Evolutionary conservation across 176 grass and related monocot genomes (phyloP).

Genomic region (Microstegium vimineum): DNA sequence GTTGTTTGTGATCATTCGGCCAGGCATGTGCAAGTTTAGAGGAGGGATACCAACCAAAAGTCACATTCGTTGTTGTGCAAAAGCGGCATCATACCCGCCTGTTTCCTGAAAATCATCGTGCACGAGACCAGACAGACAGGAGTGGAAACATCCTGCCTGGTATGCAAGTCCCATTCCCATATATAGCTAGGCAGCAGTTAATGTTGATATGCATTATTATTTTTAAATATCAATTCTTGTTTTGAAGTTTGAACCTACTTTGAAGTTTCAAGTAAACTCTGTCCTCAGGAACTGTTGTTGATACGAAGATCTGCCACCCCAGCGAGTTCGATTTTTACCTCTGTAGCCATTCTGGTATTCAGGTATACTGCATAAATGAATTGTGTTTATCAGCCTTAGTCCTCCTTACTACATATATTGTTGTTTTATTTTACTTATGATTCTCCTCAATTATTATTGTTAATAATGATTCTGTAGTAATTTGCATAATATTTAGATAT

Average conservation of each 20-base stretch:
- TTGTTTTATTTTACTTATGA: not conserved
- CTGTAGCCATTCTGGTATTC: constrained; percentile 87
- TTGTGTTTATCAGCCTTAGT: not conserved
- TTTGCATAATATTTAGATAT: not conserved
- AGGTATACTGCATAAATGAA: constrained; percentile 34
- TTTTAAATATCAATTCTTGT: no score
- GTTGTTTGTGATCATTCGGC: not conserved
- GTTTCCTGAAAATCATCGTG: constrained; percentile 65
- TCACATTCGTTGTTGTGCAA: constrained; percentile 85
- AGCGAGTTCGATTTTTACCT: constrained; percentile 91
- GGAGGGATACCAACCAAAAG: constrained; percentile 37
- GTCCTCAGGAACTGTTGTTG: constrained; percentile 47
- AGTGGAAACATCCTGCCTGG: no score
- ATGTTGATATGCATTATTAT: no score
- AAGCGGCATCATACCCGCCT: constrained; percentile 83
- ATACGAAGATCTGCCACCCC: constrained; percentile 74
- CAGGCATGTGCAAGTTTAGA: constrained; percentile 70
- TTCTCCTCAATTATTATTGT: no score
- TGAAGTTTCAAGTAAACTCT: not conserved
- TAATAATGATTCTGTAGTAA: not conserved
- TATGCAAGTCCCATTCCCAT: constrained; percentile 23
- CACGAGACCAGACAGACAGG: no score
- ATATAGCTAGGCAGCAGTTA: not conserved
- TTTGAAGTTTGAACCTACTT: not conserved
- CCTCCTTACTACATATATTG: no score